Percentiles rank a stretch among this genome's conserved stretches.
Conservation (phyloP, 2,329 filamentous ascomycete genomes). For the Chalara sp. region DNA sequence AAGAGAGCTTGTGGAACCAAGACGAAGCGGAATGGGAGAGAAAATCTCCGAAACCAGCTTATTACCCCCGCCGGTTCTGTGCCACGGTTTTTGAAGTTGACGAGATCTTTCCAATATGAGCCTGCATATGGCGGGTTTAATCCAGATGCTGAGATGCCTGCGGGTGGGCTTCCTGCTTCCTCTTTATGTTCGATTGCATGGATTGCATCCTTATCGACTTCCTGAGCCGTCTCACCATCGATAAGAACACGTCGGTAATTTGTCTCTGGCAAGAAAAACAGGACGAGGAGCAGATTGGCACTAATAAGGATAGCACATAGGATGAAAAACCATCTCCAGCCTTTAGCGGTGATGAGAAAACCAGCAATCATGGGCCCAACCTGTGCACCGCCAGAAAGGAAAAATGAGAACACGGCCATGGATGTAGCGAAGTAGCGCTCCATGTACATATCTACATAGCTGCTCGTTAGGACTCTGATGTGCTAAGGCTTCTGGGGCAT, state of each 20-base stretch:
- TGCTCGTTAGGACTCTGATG: neutral
- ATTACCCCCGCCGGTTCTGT: conserved; percentile 11
- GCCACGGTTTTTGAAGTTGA: conserved; percentile 19
- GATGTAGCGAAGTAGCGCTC: conserved; percentile 17
- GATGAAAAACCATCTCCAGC: conserved; percentile 33
- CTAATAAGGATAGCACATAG: conserved; percentile 27
- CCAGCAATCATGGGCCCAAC: conserved; percentile 30
- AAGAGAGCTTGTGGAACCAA: conserved; percentile 15
- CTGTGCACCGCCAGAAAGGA: conserved; percentile 28
- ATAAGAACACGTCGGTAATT: conserved; percentile 20
- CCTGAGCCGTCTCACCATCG: conserved; percentile 19
- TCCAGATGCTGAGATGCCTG: neutral
- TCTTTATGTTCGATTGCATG: conserved; percentile 12
- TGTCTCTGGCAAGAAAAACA: conserved; percentile 31
- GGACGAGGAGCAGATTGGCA: conserved; percentile 23
- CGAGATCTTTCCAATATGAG: conserved; percentile 24
- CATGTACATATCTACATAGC: conserved; percentile 8
- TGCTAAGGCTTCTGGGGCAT: neutral
- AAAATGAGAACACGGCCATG: conserved; percentile 29
- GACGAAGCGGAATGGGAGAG: conserved; percentile 16
- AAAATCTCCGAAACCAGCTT: conserved; percentile 15
- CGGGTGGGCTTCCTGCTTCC: neutral
- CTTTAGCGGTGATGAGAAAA: conserved; percentile 26
- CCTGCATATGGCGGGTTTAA: conserved; percentile 18
- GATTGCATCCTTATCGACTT: conserved; percentile 17